A percentile compares a stretch with the other conserved stretches of the same genome.
Conservation (phyloP, 371 early-diverging fungal species). For the Zancudomyces culisetae region DNA sequence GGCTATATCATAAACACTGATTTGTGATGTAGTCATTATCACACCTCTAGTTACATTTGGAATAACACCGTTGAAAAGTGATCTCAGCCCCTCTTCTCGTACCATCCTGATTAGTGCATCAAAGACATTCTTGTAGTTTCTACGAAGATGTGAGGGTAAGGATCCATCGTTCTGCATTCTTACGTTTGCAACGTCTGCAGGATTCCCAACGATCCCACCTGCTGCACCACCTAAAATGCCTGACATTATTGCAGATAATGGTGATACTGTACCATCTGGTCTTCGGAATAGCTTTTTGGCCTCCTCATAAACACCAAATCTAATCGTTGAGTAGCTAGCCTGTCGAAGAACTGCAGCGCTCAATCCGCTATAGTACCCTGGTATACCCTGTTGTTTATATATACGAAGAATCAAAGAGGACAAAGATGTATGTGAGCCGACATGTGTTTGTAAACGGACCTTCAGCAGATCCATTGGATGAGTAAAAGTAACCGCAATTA, state of each 20-base stretch:
- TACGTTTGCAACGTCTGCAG: slow-evolving; percentile 68
- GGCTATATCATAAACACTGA: slow-evolving; percentile 50
- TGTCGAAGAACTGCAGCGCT: slow-evolving; percentile 55
- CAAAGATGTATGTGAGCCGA: slow-evolving; percentile 23
- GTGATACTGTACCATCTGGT: slow-evolving; percentile 29
- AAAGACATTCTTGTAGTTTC: slow-evolving; percentile 56
- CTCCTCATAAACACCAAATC: slow-evolving; percentile 56
- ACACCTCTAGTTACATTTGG: slow-evolving; percentile 59
- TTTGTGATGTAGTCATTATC: slow-evolving; percentile 56
- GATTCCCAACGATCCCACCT: slow-evolving; percentile 63
- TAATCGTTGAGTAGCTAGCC: slow-evolving; percentile 57
- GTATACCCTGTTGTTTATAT: slow-evolving; percentile 17
- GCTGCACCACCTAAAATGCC: slow-evolving; percentile 49
- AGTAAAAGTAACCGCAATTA: slow-evolving; percentile 38
- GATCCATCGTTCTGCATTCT: slow-evolving; percentile 72
- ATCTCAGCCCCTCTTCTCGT: slow-evolving; percentile 39
- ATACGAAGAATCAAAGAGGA: slow-evolving; percentile 33
- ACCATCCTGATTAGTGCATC: slow-evolving; percentile 49
- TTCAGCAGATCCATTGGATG: slow-evolving; percentile 77
- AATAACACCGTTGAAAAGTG: slow-evolving; percentile 47
- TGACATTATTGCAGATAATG: slow-evolving; percentile 35
- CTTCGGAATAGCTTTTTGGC: slow-evolving; percentile 30
- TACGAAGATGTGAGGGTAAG: slow-evolving; percentile 33
- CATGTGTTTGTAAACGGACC: slow-evolving; percentile 60
- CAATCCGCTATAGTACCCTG: slow-evolving; percentile 45